Percentiles rank a stretch among this genome's conserved stretches.
These are phyloP conservation scores for Blepharisma japonicum DNA, from an alignment of 73 alveolate species.

Conservation along the genomic window DNA sequence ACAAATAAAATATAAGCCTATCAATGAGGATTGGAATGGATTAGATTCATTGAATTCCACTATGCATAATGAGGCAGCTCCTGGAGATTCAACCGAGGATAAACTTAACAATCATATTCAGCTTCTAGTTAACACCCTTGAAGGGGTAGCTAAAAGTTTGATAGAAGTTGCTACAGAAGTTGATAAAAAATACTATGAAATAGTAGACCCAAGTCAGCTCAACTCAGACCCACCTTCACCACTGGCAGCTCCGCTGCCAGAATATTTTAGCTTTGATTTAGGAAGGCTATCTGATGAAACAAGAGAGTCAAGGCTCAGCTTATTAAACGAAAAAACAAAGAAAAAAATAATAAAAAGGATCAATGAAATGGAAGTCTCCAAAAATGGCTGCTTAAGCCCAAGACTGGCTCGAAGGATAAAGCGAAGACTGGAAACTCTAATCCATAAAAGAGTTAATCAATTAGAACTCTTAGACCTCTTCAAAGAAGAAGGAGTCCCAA, in stretches of 20 bases:
- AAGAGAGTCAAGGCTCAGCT: not conserved
- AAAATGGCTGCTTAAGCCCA: not conserved
- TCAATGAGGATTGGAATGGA: not conserved
- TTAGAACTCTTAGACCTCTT: not conserved
- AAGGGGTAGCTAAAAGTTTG: conserved; percentile 24
- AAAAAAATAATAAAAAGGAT: conserved; percentile 1
- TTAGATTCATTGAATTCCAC: not conserved
- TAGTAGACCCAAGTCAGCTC: conserved; percentile 17
- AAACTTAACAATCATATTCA: conserved; percentile 8
- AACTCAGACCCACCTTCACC: conserved; percentile 29
- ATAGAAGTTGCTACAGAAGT: not conserved
- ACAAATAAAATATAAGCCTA: not conserved
- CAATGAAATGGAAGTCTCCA: not conserved
- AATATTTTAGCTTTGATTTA: conserved; percentile 7
- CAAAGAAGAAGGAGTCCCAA: conserved; percentile 13
- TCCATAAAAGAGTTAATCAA: not conserved
- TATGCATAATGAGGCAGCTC: not conserved
- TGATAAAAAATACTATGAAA: conserved; percentile 3
- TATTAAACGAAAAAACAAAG: not conserved
- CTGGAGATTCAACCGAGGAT: conserved; percentile 13
- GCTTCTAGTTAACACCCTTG: conserved; percentile 10
- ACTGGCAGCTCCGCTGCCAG: conserved; percentile 24
- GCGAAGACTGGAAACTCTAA: not conserved
- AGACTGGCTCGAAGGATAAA: not conserved
- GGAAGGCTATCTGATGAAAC: conserved; percentile 5